phyloP scores from a whole-genome alignment of 768 basidiomycete genomes.

The Lentinus tigrinus region DNA sequence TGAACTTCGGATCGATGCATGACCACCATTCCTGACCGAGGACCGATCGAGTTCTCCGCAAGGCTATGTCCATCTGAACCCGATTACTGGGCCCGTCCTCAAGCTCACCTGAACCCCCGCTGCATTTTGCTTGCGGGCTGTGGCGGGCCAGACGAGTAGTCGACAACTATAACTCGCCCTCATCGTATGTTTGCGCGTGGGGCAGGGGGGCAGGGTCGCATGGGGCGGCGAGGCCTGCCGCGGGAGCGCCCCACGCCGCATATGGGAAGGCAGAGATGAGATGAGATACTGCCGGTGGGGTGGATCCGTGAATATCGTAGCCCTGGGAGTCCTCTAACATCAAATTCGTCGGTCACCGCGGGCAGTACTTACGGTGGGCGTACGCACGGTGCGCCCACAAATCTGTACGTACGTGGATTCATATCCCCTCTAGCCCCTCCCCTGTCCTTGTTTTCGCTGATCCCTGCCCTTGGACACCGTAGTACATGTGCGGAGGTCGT shows the following conservation, averaged over 20 bases:
- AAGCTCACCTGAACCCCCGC: no score
- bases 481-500: neutral
- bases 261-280: neutral
- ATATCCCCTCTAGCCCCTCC: neutral
- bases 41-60: no score
- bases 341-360: constrained; percentile 13
- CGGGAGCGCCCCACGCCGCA: neutral
- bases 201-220: neutral
- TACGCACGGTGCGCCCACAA: no score
- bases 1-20: no score
- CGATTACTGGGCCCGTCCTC: no score
- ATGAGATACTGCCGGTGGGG: neutral
- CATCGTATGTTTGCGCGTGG: no score
- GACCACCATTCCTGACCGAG: no score
- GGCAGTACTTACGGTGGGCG: neutral
- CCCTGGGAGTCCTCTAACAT: neutral
- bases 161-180: no score
- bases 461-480: no score
- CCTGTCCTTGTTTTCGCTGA: neutral
- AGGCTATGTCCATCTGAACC: no score
- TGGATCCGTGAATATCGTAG: constrained; percentile 1
- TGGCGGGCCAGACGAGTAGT: no score
- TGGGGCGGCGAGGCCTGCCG: neutral
- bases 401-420: neutral
- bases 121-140: no score